Percentiles rank a stretch among this genome's conserved stretches.
phyloP scores from a whole-genome alignment of 2,329 filamentous ascomycete species.

The Xylariales sp. region DNA sequence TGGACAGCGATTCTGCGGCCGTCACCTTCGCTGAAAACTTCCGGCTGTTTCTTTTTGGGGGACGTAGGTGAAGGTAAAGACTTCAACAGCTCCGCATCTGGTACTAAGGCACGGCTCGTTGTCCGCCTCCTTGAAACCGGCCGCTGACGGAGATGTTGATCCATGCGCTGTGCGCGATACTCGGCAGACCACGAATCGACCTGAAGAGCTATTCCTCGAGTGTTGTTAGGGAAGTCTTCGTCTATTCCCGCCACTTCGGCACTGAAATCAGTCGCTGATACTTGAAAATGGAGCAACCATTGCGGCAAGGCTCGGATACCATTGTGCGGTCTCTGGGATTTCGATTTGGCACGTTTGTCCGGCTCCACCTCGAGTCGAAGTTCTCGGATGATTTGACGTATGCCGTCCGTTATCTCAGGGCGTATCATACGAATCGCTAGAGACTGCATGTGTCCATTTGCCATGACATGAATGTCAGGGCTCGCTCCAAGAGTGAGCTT shows the following conservation, averaged over 20 bases:
- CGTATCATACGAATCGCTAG: conserved; percentile 87
- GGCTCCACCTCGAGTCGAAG: conserved; percentile 67
- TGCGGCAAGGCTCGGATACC: conserved; percentile 73
- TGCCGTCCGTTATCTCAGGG: conserved; percentile 85
- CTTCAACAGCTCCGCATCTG: conserved; percentile 61
- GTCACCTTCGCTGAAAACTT: conserved; percentile 55
- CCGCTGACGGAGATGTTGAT: conserved; percentile 51
- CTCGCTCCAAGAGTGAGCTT: conserved; percentile 81
- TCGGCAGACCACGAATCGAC: conserved; percentile 84
- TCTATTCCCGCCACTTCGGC: conserved; percentile 89
- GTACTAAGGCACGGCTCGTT: conserved; percentile 65
- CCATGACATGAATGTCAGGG: conserved; percentile 78
- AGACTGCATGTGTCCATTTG: conserved; percentile 75
- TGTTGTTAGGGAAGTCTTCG: conserved; percentile 72
- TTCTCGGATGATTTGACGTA: conserved; percentile 86
- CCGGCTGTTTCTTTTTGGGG: conserved; percentile 46
- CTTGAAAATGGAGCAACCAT: conserved; percentile 79
- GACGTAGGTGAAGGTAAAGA: conserved; percentile 45
- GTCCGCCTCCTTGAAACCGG: conserved; percentile 62
- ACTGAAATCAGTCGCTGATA: conserved; percentile 86
- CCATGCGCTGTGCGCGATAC: conserved; percentile 77
- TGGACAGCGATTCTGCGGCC: conserved; percentile 78
- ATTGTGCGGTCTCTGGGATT: conserved; percentile 52
- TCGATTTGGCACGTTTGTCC: conserved; percentile 49
- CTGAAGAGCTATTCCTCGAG: conserved; percentile 78